Conservation (phyloP, 495 filamentous ascomycete genomes). For the Neurospora pannonica region DNA sequence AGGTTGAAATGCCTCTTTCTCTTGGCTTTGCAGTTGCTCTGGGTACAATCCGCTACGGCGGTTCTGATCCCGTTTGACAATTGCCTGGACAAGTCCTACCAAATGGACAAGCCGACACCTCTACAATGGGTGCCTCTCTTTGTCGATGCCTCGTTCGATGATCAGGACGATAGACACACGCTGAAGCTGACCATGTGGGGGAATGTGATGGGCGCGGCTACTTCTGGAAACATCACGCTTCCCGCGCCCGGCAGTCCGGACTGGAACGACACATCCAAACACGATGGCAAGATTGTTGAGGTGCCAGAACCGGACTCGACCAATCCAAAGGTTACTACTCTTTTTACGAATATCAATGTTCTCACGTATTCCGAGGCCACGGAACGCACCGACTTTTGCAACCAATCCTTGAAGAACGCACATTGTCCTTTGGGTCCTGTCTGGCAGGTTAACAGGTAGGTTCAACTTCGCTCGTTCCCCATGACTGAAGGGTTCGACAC, state of each 20-base stretch:
- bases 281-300: conserved; percentile 69
- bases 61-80: conserved; percentile 65
- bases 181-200: conserved; percentile 79
- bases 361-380: conserved; percentile 62
- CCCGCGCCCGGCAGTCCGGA: conserved; percentile 48
- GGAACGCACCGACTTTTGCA: conserved; percentile 52
- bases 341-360: conserved; percentile 58
- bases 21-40: background rate
- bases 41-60: background rate
- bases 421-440: conserved; percentile 67
- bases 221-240: conserved; percentile 23
- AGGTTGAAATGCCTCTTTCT: background rate
- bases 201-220: conserved; percentile 65
- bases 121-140: conserved; percentile 77
- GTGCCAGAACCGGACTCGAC: conserved; percentile 35
- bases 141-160: conserved; percentile 65
- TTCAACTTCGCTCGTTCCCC: conserved; percentile 4
- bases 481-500: background rate
- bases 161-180: conserved; percentile 48
- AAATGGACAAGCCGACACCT: conserved; percentile 30
- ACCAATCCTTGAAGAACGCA: conserved; percentile 45
- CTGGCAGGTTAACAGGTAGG: conserved; percentile 51
- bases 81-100: conserved; percentile 57
- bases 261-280: conserved; percentile 44
- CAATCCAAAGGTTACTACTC: conserved; percentile 57